Base-by-base conservation (phyloP, 345 rosid genomes). In the Populus alba region DNA sequence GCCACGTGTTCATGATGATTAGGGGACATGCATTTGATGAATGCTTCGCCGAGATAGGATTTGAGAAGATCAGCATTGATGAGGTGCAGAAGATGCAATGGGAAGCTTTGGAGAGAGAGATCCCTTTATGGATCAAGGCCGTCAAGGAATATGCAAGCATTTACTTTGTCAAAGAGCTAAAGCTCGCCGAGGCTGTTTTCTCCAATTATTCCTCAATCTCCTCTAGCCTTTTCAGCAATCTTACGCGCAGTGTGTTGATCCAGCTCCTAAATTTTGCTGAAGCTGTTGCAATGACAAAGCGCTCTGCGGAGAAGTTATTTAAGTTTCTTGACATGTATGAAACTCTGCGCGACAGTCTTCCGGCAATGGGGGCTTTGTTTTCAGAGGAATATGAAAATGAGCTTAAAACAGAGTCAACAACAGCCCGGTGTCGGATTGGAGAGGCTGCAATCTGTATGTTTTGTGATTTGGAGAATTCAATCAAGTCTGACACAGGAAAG, bases 241-340 rank as follows among this genome's bases (percentile, higher is more conserved):
- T 95, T 33, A 71, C 85, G 0, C 89, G 91, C 0, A 83, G 91
- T 41, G 79, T 89, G 4, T 81, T 91, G 76, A 86, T 91, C 69
- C 98, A 90, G 65, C 82, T 93, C 66, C 88, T 95, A 72, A 92
- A 89, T 20, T 93, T 95, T 35, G 88, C 92, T 0, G 96, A 92
- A 83, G 97, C 94, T 1, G 80, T 95, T 11, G 92, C 96, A 15
- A 86, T 93, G 89, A 84, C 89, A 4, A 93, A 85, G 71, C 87
- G 90, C 18, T 89, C 98, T 7, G 78, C 91, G 0, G 97, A 93
- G 82, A 93, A 93, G 75, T 79, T 95, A 8, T 95, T 95, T 86
- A 95, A 93, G 80, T 85, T 90, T 59, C 90, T 95, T 0, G 99
- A 95, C 78, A 85, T 92, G 81, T 93, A 89, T 8, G 98, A 95